A percentile compares a stretch with the other conserved stretches of the same genome.
phyloP scores from a whole-genome alignment of 495 filamentous ascomycete species.

The Apiosordaria backusii region DNA sequence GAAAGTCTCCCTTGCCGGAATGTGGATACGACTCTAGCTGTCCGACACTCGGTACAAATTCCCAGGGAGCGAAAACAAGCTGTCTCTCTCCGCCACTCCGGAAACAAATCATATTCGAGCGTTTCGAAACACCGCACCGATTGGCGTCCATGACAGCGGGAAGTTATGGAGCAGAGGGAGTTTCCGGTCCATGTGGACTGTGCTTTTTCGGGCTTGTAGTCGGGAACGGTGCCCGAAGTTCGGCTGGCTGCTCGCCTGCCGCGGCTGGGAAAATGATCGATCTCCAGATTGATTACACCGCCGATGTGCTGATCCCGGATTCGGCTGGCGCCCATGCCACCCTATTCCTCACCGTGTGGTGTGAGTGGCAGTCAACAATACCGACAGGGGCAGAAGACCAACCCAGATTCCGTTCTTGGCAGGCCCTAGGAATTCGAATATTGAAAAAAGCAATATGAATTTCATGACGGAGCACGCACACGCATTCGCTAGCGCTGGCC shows the following conservation, averaged over 20 bases:
- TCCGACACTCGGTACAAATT: background rate
- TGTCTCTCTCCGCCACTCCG: slow-evolving; percentile 13
- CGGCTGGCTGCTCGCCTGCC: background rate
- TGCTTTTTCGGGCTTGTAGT: background rate
- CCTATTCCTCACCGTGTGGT: background rate
- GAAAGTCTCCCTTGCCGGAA: background rate
- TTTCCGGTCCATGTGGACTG: background rate
- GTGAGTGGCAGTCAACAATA: slow-evolving; percentile 1
- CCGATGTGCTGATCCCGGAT: slow-evolving; percentile 7
- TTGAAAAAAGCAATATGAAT: slow-evolving; percentile 10
- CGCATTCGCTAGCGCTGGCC: slow-evolving; percentile 11
- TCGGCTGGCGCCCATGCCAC: slow-evolving; percentile 4
- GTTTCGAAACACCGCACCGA: background rate
- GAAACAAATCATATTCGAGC: slow-evolving; percentile 13
- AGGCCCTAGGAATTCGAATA: background rate
- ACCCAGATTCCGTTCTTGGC: slow-evolving; percentile 14
- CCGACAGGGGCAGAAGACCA: slow-evolving; percentile 12
- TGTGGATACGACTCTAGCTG: background rate
- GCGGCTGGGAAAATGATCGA: background rate
- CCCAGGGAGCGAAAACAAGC: background rate
- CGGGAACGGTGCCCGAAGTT: background rate
- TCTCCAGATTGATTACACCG: slow-evolving; percentile 13
- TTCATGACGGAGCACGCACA: slow-evolving; percentile 1
- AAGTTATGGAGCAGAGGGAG: background rate
- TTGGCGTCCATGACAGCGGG: background rate